Evolutionary conservation across 1,284 basidiomycete species (phyloP).

Genomic region (Grifola frondosa): DNA sequence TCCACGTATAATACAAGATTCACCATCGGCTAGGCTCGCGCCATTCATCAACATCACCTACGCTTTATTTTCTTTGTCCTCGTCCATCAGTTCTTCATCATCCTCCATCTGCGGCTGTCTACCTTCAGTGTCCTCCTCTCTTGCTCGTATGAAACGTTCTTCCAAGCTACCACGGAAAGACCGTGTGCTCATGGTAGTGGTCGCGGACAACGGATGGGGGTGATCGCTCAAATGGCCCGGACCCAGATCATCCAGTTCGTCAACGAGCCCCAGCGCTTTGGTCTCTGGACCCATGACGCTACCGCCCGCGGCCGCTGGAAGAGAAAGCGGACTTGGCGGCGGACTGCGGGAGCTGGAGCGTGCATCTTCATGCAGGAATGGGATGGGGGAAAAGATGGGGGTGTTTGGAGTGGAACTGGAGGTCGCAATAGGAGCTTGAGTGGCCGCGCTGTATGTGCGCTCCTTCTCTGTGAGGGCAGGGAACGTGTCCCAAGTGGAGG

Average conservation of each 20-base stretch:
- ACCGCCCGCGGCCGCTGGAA: slow-evolving; percentile 38
- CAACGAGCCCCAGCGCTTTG: slow-evolving; percentile 69
- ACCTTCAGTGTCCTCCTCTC: slow-evolving; percentile 24
- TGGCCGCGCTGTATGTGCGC: slow-evolving; percentile 32
- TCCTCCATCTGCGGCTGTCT: slow-evolving; percentile 15
- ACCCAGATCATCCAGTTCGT: slow-evolving; percentile 78
- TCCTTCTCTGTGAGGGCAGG: slow-evolving; percentile 49
- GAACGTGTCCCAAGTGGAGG: slow-evolving; percentile 75
- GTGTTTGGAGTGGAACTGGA: slow-evolving; percentile 61
- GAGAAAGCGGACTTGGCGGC: slow-evolving; percentile 66
- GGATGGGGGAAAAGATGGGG: slow-evolving; percentile 81
- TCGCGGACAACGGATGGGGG: slow-evolving; percentile 66
- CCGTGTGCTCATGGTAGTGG: slow-evolving; percentile 46
- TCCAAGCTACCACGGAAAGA: slow-evolving; percentile 60
- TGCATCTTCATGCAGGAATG: slow-evolving; percentile 78
- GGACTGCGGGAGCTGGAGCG: slow-evolving; percentile 74
- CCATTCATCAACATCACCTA: too few relatives aligned
- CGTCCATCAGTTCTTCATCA: slow-evolving; percentile 29
- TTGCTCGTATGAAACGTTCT: slow-evolving; percentile 62
- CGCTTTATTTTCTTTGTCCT: slow-evolving; percentile 54
- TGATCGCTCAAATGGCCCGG: slow-evolving; percentile 81
- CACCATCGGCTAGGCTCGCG: too few relatives aligned
- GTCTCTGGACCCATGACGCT: slow-evolving; percentile 34
- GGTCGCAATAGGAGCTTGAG: slow-evolving; percentile 36
- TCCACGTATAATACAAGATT: too few relatives aligned